Base-by-base conservation (phyloP, 441 rosid genomes). In the Caryocar brasiliense region DNA sequence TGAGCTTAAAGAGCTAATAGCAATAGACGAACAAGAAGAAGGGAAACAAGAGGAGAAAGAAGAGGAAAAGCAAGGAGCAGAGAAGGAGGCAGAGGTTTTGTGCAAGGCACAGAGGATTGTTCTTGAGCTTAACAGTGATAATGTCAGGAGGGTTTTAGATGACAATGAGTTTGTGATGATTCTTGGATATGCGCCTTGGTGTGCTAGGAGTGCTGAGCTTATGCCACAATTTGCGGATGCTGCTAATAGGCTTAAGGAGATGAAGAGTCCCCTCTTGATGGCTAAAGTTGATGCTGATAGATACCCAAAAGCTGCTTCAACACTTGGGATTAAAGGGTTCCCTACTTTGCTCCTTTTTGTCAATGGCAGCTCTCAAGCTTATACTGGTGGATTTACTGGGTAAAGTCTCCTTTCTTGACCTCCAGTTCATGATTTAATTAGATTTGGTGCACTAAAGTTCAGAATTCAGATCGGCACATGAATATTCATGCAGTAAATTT, bases 221-320 rank as follows among this genome's bases (percentile, higher is more conserved):
- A 90, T 90, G 95, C 97, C 97, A 48, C 73, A 76, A 47, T 90
- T 90, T 59, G 82, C 92, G 43, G 92, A 83, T 65, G 94, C 97
- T 60, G 89, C 95, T 6, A 89, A 76, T 55, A 53, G 34, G 64
- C 79, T 89, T 49, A 80, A 74, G 62, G 94, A 80, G 54, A 27
- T 77, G 32, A 70, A 75, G 37, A 74, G 76, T 61, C 38, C 65
- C 8, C 60, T 90, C 47, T 54, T 80, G 82, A 59, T 90, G 94
- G 82, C 95, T 25, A 90, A 86, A 61, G 73, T 89, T 58, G 97
- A 89, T 63, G 94, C 86, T 22, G 94, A 88, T 30, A 77, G 95
- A 58, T 81, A 82, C 62, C 62, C 86, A 1, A 81, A 81, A 66
- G 78, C 67, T 8, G 96, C 95, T 40, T 74, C 89, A 15, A 5